Conservation (phyloP, 176 grass and related monocot species). For the Chrysopogon serrulatus region DNA sequence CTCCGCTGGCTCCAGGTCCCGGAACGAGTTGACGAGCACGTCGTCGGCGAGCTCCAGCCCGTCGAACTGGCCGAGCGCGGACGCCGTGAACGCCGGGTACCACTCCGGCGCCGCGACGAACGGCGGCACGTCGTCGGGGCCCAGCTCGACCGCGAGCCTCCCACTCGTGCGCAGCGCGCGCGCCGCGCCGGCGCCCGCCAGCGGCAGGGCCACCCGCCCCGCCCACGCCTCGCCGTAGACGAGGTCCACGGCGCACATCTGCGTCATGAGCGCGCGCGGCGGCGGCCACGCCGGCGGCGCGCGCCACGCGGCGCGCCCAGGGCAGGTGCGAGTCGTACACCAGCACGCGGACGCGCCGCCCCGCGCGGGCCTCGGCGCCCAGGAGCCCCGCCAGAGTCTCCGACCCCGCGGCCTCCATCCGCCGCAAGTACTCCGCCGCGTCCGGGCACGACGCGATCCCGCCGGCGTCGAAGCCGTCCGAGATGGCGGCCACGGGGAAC, state of each 20-base stretch:
- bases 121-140: not conserved
- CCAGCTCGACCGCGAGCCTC: not conserved
- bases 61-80: not conserved
- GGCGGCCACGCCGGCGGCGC: not conserved
- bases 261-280: not conserved
- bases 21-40: too few relatives aligned
- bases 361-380: not conserved
- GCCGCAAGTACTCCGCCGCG: not conserved
- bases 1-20: not conserved
- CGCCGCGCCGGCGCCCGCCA: not conserved
- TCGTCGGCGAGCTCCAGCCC: too few relatives aligned
- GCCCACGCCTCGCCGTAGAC: not conserved
- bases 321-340: constrained; percentile 6
- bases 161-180: not conserved
- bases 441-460: not conserved
- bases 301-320: not conserved
- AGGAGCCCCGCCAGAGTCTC: not conserved
- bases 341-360: not conserved
- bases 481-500: not conserved
- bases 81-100: not conserved
- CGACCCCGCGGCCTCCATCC: not conserved
- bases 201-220: not conserved
- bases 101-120: not conserved
- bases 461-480: constrained; percentile 21
- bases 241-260: not conserved